Evolutionary conservation across 192 early-diverging fungal species (phyloP), one percentile per base, ranked within the genome.

Genomic region (Umbelopsis sp.): DNA sequence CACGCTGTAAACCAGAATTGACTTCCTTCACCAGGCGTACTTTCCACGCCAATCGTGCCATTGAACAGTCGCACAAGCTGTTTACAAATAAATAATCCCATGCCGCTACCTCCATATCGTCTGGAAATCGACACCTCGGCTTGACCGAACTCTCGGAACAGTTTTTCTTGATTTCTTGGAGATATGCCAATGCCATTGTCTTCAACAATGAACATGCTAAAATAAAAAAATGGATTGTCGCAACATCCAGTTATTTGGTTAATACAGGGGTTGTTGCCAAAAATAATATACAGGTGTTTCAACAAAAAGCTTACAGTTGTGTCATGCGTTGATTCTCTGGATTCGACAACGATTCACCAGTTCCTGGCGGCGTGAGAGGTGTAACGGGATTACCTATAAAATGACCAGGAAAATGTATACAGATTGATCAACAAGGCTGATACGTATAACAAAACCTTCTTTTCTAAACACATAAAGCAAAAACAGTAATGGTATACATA

Each of bases 61-160:
- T 85, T 84, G 77, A 87, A 84, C 51, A 88, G 66, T 49, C 77
- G 81, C 12, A 85, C 85, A 4, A 89, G 79, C 23, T 83, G 79
- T 2, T 79, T 66, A 52, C 82, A 86, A 33, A 89, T 89, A 1
- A 81, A 85, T 15, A 89, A 70, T 2, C 87, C 87, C 27, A 89
- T 69, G 37, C 87, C 87, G n/a, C 82, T 86, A 33, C 87, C 87
- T 7, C 86, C 87, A 72, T 81, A 89, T 13, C 82, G 81, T 12
- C 87, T 71, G 12, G 84, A 81, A 1, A 84, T 86, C 12, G 81
- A 83, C 49, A 80, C 83, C 35, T 87, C 86, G 3, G 80, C 87
- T 68, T 88, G 87, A 7, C 82, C 84, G 67, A 89, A 89, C 3
- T 82, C 80, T 15, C 76, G 80, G 58, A 89, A 89, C 27, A 84